Evolutionary conservation across 2,329 filamentous ascomycete species (phyloP), one percentile per base, ranked within the genome.

Genomic region (Ascochyta lentis): DNA sequence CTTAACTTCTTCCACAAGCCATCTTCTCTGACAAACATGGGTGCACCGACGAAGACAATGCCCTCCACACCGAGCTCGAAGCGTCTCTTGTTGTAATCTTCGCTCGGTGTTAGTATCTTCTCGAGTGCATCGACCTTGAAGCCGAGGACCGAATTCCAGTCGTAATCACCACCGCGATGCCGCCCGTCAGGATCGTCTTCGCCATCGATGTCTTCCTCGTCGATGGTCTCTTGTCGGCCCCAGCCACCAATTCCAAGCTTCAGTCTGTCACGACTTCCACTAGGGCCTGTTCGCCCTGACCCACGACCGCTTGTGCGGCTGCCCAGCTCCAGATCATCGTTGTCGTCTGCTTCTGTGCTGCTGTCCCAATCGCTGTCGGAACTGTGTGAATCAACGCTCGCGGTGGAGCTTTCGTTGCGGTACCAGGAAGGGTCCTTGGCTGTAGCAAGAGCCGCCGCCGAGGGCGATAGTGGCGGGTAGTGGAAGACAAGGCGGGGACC

Each of bases 401-500:
- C 69, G 5, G 73, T 77, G 3, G 73, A 72, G 16, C 71, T 72
- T 41, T 70, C 67, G 47, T 71, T 69, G 33, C 74, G 70, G 51
- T 72, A 77, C 76, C 75, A 77, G 1, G 67, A 60, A 2, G 74
- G 69, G 31, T 70, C 66, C 35, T 69, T 70, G 40, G 68, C 69
- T 8, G 68, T 68, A 7, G 69, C 68, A 26, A 76, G 66, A 6
- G 70, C 67, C n/a, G 70, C 66, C 2, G 71, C 69, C 6, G 70
- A 73, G 2, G 72, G 69, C 22, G 75, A 74, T n/a, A 76, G 64
- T 5, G 72, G 72, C 23, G 76, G 76, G 40, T 77, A 77, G 59
- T 78, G 76, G 59, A 77, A 78, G 34, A 77, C 74, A n/a, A 78
- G 72, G 7, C 73, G 72, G 3, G 73, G 73, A 6, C 74, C 73